These are phyloP conservation scores for Neurospora sp. DNA, from an alignment of 495 filamentous ascomycete genomes.

Conservation along the genomic window DNA sequence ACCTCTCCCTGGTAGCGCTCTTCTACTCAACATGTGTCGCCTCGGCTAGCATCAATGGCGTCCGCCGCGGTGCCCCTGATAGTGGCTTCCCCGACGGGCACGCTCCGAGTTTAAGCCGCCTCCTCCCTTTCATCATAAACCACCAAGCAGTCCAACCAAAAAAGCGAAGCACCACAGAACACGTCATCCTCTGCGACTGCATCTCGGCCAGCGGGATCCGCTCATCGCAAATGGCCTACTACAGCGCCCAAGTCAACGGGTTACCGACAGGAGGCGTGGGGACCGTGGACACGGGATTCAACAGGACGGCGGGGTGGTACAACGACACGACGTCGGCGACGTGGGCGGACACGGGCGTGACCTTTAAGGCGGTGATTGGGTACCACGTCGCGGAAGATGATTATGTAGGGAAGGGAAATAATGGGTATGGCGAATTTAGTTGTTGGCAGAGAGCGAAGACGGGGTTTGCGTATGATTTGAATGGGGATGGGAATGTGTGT, in stretches of 20 bases:
- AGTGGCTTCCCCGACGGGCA: no score
- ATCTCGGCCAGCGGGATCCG: background rate
- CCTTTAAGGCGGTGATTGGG: slow-evolving; percentile 22
- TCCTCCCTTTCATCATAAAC: background rate
- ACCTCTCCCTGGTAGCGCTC: background rate
- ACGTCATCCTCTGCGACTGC: background rate
- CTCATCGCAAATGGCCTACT: background rate
- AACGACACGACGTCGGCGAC: background rate
- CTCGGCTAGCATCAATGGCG: background rate
- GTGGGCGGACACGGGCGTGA: background rate
- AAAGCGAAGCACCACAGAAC: background rate
- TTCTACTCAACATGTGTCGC: background rate
- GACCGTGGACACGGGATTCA: background rate
- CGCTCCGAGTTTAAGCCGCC: background rate
- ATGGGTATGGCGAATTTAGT: slow-evolving; percentile 25
- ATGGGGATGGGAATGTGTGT: slow-evolving; percentile 18
- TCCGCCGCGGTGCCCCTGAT: background rate
- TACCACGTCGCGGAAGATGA: slow-evolving; percentile 19
- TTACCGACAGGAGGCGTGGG: background rate
- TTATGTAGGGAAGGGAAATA: slow-evolving; percentile 26
- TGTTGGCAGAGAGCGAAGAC: slow-evolving; percentile 25
- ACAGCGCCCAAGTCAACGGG: background rate
- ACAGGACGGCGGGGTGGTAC: background rate
- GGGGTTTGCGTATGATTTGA: slow-evolving; percentile 15
- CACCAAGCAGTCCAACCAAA: background rate